Evolutionary conservation across 2,329 filamentous ascomycete species (phyloP).

Genomic region (Fusarium agapanthi): DNA sequence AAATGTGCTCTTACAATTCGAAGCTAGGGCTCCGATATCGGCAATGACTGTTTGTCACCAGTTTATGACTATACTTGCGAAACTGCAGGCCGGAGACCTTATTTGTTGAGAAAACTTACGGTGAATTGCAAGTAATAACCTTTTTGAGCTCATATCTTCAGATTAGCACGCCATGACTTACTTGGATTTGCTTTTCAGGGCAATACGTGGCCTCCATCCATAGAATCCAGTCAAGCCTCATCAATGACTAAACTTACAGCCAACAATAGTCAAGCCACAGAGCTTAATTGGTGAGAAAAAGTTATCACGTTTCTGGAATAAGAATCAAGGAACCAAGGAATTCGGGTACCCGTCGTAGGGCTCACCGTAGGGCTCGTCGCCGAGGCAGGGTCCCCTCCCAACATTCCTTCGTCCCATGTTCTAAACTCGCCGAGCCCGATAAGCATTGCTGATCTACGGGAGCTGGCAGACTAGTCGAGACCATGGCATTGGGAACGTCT

Average conservation of each 20-base stretch:
- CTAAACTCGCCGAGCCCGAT: constrained; percentile 24
- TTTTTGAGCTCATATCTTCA: neutral
- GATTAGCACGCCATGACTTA: constrained; percentile 1
- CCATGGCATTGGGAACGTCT: constrained; percentile 25
- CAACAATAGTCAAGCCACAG: constrained; percentile 30
- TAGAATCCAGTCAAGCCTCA: neutral
- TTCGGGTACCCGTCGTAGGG: constrained; percentile 29
- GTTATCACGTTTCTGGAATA: constrained; percentile 18
- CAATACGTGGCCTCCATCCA: neutral
- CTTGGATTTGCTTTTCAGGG: neutral
- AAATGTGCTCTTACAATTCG: neutral
- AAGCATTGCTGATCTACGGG: constrained; percentile 40
- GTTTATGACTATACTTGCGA: neutral
- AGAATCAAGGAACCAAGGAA: constrained; percentile 11
- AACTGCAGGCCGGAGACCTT: neutral
- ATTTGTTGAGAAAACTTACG: neutral
- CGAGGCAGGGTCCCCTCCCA: constrained; percentile 32
- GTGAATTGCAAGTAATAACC: neutral
- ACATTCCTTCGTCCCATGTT: constrained; percentile 32
- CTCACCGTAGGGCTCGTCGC: constrained; percentile 13
- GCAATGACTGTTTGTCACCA: neutral
- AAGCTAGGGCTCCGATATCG: constrained; percentile 11
- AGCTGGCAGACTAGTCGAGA: constrained; percentile 22
- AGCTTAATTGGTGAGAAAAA: neutral
- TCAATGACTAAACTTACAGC: neutral